These are phyloP conservation scores for Amanita pallidorosea DNA, from an alignment of 768 basidiomycete species.

Conservation along the genomic window DNA sequence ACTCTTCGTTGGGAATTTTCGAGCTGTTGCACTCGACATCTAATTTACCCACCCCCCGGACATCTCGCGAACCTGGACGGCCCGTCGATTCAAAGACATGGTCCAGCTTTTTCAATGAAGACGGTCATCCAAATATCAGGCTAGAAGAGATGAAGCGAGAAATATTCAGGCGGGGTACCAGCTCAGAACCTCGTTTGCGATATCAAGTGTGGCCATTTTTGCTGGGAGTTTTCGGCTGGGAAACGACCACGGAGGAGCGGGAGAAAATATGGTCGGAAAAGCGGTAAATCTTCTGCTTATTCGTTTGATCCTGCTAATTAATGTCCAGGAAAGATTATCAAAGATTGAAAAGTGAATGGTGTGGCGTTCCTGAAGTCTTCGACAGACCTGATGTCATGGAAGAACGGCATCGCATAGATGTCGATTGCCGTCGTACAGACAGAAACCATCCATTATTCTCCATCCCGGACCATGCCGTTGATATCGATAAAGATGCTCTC, in stretches of 20 bases:
- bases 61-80: slow-evolving; percentile 70
- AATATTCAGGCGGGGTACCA: slow-evolving; percentile 69
- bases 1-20: slow-evolving; percentile 75
- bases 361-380: slow-evolving; percentile 71
- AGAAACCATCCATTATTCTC: slow-evolving; percentile 87
- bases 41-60: slow-evolving; percentile 71
- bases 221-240: slow-evolving; percentile 79
- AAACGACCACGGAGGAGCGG: slow-evolving; percentile 51
- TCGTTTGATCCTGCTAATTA: background rate
- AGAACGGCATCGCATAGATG: slow-evolving; percentile 90
- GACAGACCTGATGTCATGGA: slow-evolving; percentile 74
- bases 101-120: slow-evolving; percentile 66
- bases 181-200: slow-evolving; percentile 41
- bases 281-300: slow-evolving; percentile 25
- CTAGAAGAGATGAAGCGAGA: slow-evolving; percentile 65
- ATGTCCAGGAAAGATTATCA: slow-evolving; percentile 55
- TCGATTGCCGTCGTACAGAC: slow-evolving; percentile 95
- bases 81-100: slow-evolving; percentile 70
- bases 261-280: slow-evolving; percentile 51
- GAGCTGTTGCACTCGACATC: slow-evolving; percentile 74
- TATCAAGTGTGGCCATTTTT: slow-evolving; percentile 86
- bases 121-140: slow-evolving; percentile 56
- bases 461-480: slow-evolving; percentile 22
- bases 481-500: slow-evolving; percentile 38
- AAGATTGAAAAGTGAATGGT: slow-evolving; percentile 72